Percentiles rank a stretch among this genome's conserved stretches.
phyloP scores from a whole-genome alignment of 2,329 filamentous ascomycete species.

The Trichoderma sp. region DNA sequence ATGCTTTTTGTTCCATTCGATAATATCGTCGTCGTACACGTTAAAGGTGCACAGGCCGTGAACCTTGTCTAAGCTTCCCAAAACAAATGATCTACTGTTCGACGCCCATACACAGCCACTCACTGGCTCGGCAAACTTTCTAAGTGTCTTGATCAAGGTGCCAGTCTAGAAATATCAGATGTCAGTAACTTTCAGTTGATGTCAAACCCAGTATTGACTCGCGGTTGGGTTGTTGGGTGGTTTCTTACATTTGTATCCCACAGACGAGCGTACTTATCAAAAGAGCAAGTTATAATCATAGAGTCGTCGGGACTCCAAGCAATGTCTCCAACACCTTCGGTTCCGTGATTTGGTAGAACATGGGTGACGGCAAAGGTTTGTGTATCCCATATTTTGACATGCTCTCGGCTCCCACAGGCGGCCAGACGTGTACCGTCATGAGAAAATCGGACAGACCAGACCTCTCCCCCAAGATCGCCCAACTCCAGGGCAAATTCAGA shows the following conservation, averaged over 20 bases:
- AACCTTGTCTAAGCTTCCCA: conserved; percentile 69
- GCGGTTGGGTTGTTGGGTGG: conserved; percentile 12
- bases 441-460: conserved; percentile 91
- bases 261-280: conserved; percentile 69
- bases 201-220: background rate
- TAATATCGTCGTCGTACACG: conserved; percentile 57
- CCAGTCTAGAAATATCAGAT: conserved; percentile 52
- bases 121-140: conserved; percentile 77
- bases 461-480: conserved; percentile 71
- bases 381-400: conserved; percentile 80
- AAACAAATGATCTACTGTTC: conserved; percentile 74
- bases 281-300: conserved; percentile 79
- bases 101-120: conserved; percentile 87
- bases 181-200: background rate
- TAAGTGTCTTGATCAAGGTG: conserved; percentile 59
- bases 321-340: conserved; percentile 69
- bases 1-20: conserved; percentile 67
- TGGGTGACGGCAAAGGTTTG: conserved; percentile 64
- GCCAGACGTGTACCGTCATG: conserved; percentile 81
- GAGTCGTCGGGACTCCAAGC: conserved; percentile 91
- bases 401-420: conserved; percentile 72
- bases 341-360: conserved; percentile 60
- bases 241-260: conserved; percentile 67
- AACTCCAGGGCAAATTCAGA: conserved; percentile 69
- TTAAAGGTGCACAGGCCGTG: conserved; percentile 71